Base-by-base conservation (phyloP, 805 yeast genomes). In the Hagleromyces aurorensis region DNA sequence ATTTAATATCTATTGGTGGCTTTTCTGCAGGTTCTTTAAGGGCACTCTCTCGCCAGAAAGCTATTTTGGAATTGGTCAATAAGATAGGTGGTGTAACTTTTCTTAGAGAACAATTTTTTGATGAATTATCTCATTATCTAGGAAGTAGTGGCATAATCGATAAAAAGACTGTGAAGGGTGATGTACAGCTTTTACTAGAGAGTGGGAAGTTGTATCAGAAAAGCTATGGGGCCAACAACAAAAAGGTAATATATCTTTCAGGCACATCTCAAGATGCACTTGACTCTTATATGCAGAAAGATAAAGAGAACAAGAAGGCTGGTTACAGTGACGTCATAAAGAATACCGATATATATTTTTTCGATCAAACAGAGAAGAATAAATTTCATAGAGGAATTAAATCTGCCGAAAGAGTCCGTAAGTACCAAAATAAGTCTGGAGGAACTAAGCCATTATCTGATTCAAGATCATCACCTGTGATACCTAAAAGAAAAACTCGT, bases 141-240 rank as follows among this genome's bases (percentile, higher is more conserved):
- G 66, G 65, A 0, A 60, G 69, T 9, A 52, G 51, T 1, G 59
- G 57, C 3, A 29, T 46, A 7, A 26, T 75, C 11, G 87, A 79
- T 41, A 64, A 70, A 19, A 67, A 65, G 30, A 79, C 87, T 0
- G 44, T 71, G 8, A 44, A 48, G 5, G 62, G 67, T 5, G 78
- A 72, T 38, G 56, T 70, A 0, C 38, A 42, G 1, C 28, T 45
- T 19, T 38, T 56, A 43, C 34, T 46, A 3, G 29, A 48, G 21
- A 37, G 40, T 25, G 34, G 38, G 5, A 52, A 48, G 34, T 19
- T 55, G n/a, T 21, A 30, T 3, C 30, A 46, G 5, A 29, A 35
- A 17, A 24, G 32, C 4, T 55, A 52, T 21, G 41, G 42, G 3
- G 25, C 18, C 8, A 37, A 42, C 5, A 44, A 45, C 7, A 39